Evolutionary conservation across 768 basidiomycete genomes (phyloP).

Genomic region (Hericium alpestre): DNA sequence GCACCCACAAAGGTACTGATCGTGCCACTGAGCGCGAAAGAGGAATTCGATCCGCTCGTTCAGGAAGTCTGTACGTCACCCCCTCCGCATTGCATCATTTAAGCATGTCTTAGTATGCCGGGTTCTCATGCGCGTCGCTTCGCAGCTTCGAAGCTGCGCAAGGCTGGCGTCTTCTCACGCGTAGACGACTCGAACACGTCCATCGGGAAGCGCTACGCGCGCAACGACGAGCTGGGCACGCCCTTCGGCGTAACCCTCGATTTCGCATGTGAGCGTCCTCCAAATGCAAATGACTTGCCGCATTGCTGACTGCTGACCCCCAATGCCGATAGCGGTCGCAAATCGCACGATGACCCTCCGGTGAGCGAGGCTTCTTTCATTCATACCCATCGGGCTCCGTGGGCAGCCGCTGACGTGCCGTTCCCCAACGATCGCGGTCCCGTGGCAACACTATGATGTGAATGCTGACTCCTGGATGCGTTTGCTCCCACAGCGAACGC

Average conservation of each 20-base stretch:
- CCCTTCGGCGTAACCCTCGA: conserved; percentile 95
- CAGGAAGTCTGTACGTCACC: conserved; percentile 72
- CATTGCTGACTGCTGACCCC: conserved; percentile 2
- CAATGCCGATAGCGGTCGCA: conserved; percentile 76
- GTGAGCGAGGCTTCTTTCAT: conserved; percentile 31
- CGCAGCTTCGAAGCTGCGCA: conserved; percentile 76
- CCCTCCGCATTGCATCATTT: conserved; percentile 4
- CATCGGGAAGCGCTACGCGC: conserved; percentile 93
- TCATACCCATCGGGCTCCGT: too few species aligned
- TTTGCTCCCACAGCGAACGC: conserved; percentile 57
- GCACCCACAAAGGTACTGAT: conserved; percentile 97
- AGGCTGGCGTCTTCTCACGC: conserved; percentile 80
- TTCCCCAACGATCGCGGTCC: background rate
- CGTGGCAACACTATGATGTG: background rate
- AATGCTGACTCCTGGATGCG: background rate
- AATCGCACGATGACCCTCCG: conserved; percentile 91
- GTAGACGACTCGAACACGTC: conserved; percentile 94
- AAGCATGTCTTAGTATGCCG: background rate
- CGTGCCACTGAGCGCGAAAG: conserved; percentile 81
- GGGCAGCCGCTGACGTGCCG: background rate
- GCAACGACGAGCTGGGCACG: conserved; percentile 97
- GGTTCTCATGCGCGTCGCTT: conserved; percentile 2
- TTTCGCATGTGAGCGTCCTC: conserved; percentile 62
- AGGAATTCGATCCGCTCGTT: conserved; percentile 76
- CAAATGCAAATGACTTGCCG: too few species aligned